A percentile compares a stretch with the other conserved stretches of the same genome.
Evolutionary conservation across 139 green algal species (phyloP).

Genomic region (Pseudopediastrum boryanum): DNA sequence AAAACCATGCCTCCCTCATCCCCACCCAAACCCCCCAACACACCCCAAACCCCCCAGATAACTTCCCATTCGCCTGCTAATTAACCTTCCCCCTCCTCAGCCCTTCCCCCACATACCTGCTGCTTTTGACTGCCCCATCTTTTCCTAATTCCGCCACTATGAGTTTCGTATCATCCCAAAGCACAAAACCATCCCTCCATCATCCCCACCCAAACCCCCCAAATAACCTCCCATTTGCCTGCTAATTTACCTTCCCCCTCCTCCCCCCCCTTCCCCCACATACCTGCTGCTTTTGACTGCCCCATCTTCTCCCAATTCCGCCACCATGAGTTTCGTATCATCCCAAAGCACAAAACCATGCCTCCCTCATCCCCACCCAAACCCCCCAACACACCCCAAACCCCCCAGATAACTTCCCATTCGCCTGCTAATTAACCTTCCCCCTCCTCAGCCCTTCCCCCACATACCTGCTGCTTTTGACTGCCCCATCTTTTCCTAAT

Average conservation of each 20-base stretch:
- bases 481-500: constrained; percentile 41
- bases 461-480: neutral
- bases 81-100: neutral
- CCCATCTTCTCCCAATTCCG: constrained; percentile 48
- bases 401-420: too few species aligned
- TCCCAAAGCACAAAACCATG: constrained; percentile 35
- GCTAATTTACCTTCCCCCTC: too few species aligned
- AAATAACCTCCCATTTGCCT: too few species aligned
- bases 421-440: too few species aligned
- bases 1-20: too few species aligned
- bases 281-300: neutral
- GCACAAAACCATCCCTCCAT: neutral
- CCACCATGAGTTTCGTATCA: constrained; percentile 59
- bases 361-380: too few species aligned
- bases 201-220: too few species aligned
- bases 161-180: constrained; percentile 61
- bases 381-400: too few species aligned
- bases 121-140: constrained; percentile 34
- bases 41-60: too few species aligned
- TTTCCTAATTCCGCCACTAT: constrained; percentile 51
- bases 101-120: neutral
- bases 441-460: neutral
- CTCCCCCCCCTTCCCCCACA: neutral
- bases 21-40: too few species aligned
- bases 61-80: too few species aligned